Evolutionary conservation across 2,329 filamentous ascomycete species (phyloP), one percentile per base, ranked within the genome.

Genomic region (Lachnellula willkommii): DNA sequence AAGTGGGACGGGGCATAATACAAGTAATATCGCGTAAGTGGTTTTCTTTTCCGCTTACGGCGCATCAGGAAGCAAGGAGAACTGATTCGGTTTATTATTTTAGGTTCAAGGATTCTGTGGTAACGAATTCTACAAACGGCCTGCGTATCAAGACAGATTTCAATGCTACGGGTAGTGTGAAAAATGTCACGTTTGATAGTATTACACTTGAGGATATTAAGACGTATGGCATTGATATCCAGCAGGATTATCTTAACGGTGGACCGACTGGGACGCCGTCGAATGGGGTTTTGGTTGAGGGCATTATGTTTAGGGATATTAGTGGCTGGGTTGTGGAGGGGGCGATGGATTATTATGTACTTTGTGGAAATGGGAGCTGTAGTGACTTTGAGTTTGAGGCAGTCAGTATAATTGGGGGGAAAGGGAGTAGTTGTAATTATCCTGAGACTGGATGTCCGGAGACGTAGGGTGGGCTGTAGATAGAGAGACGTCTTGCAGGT

Each of bases 161-260:
- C 39, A 66, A 66, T 28, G 69, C 68, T 9, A 73, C 70, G 6
- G 71, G 71, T 17, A 66, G 64, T 52, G 66, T 73, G 5, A 63
- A 63, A 46, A 70, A 72, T 52, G 66, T 78, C 43, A 71, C 69
- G 24, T 78, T 75, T 68, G 67, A 71, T 56, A 72, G 75, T 60
- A 78, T 78, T 57, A 71, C 68, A 2, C 63, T 79, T 49, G 69
- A 67, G 32, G 70, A 70, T 53, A 76, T 78, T 57, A 65, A 68
- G 49, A 72, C 74, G 56, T 77, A 77, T 63, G 76, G 76, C 12
- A 75, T 79, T 52, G 75, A 76, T 55, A 50, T 84, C 55, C 73
- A 82, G 68, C 81, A 83, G 70, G 78, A 82, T 63, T 83, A 79
- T 60, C 61, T 74, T 59, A 78, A 79, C 58, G 76, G 76, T n/a